phyloP scores from a whole-genome alignment of 257 asterid species.

The Scutellaria baicalensis region DNA sequence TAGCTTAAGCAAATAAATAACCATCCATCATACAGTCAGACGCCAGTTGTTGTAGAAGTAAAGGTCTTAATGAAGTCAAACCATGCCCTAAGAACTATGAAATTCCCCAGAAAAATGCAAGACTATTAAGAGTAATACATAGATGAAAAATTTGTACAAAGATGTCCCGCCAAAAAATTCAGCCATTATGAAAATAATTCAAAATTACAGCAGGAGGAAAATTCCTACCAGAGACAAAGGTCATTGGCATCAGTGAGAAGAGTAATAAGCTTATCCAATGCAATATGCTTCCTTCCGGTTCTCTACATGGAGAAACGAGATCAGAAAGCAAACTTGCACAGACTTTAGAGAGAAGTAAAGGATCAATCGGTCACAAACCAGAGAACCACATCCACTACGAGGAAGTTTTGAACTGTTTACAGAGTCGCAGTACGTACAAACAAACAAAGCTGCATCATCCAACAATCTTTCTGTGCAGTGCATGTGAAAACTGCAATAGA shows the following conservation, averaged over 20 bases:
- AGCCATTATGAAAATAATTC: background rate
- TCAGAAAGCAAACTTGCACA: conserved; percentile 16
- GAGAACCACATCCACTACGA: conserved; percentile 35
- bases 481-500: conserved; percentile 57
- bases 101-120: background rate
- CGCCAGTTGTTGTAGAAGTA: background rate
- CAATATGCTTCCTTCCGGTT: conserved; percentile 47
- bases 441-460: conserved; percentile 28
- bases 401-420: conserved; percentile 43
- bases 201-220: background rate
- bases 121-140: background rate
- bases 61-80: background rate
- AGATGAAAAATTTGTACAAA: background rate
- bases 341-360: background rate
- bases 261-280: conserved; percentile 41
- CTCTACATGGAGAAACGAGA: conserved; percentile 36
- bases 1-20: background rate
- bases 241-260: conserved; percentile 57
- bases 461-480: conserved; percentile 35
- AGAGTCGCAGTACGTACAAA: conserved; percentile 59
- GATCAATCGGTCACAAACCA: conserved; percentile 38
- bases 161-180: background rate
- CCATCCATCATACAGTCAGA: background rate
- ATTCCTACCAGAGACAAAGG: conserved; percentile 61
- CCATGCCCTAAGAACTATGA: background rate